phyloP scores from a whole-genome alignment of 306 rosid genomes.

The Begonia peltatifolia region DNA sequence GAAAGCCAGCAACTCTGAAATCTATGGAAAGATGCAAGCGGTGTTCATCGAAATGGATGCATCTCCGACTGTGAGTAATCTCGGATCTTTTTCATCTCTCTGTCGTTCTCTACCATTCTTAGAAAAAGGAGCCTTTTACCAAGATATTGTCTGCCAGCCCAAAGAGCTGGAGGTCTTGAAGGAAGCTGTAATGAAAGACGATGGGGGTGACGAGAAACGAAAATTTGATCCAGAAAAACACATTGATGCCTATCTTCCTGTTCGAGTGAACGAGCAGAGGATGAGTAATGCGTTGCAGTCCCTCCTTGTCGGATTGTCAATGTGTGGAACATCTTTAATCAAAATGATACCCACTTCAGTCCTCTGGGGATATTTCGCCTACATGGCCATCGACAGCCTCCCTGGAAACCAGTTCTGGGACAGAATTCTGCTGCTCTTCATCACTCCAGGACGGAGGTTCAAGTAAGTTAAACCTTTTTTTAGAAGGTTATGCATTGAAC shows the following conservation, averaged over 20 bases:
- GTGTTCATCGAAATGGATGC: constrained; percentile 62
- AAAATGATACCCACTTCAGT: constrained; percentile 32
- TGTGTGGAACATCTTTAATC: constrained; percentile 15
- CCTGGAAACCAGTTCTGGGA: constrained; percentile 41
- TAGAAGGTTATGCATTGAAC: neutral
- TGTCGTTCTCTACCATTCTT: neutral
- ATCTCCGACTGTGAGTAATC: constrained; percentile 43
- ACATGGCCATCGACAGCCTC: constrained; percentile 42
- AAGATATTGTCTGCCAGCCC: constrained; percentile 13
- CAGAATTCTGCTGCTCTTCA: constrained; percentile 23
- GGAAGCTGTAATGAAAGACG: constrained; percentile 27
- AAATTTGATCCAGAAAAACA: constrained; percentile 35
- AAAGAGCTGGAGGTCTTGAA: constrained; percentile 24
- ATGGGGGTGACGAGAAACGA: constrained; percentile 17
- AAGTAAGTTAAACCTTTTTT: constrained; percentile 13
- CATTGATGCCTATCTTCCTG: constrained; percentile 32
- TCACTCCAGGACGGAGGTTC: constrained; percentile 28
- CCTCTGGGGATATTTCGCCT: constrained; percentile 39
- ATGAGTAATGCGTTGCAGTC: constrained; percentile 33
- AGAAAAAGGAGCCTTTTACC: neutral
- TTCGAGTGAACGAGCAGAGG: constrained; percentile 38
- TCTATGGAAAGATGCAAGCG: constrained; percentile 59
- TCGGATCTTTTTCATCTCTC: neutral
- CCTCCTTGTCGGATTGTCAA: constrained; percentile 17
- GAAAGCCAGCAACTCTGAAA: constrained; percentile 36